Conservation (phyloP, 1,139 yeast genomes). For the Candida tetrigidarum region DNA sequence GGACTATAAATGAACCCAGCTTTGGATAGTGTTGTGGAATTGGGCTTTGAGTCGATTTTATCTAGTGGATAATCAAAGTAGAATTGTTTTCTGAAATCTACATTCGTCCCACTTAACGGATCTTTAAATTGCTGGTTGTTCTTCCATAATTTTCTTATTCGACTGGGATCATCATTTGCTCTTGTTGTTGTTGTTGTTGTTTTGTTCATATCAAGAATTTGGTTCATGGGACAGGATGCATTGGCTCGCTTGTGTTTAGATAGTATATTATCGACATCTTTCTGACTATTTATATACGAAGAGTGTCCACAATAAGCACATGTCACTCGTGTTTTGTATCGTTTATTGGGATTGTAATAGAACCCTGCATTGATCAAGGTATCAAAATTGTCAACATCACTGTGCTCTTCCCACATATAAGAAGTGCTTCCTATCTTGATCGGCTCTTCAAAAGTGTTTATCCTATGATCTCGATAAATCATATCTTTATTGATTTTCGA, state of each 20-base stretch:
- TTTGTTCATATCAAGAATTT: constrained; percentile 23
- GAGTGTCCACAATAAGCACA: constrained; percentile 65
- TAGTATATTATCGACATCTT: constrained; percentile 33
- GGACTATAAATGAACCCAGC: constrained; percentile 63
- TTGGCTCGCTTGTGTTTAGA: constrained; percentile 50
- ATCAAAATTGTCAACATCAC: constrained; percentile 18
- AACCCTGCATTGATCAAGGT: constrained; percentile 66
- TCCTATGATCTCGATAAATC: constrained; percentile 24
- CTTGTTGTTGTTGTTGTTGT: constrained; percentile 21
- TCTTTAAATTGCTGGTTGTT: constrained; percentile 28
- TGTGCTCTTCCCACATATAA: constrained; percentile 22
- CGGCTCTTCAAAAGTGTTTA: constrained; percentile 20
- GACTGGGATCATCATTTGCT: constrained; percentile 11
- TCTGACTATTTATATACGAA: constrained; percentile 38
- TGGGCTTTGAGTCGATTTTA: constrained; percentile 37
- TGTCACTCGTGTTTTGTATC: constrained; percentile 49
- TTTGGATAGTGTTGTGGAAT: constrained; percentile 40
- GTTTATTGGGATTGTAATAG: constrained; percentile 61
- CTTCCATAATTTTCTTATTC: constrained; percentile 14
- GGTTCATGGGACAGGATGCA: constrained; percentile 52
- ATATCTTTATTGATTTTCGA: constrained; percentile 13
- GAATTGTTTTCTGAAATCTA: constrained; percentile 51
- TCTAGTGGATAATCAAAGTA: constrained; percentile 65
- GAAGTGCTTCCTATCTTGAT: constrained; percentile 16
- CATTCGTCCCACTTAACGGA: constrained; percentile 31